Percentiles rank a stretch among this genome's conserved stretches.
These are phyloP conservation scores for Trichosporon ovoides DNA, from an alignment of 1,284 basidiomycete genomes.

Conservation along the genomic window DNA sequence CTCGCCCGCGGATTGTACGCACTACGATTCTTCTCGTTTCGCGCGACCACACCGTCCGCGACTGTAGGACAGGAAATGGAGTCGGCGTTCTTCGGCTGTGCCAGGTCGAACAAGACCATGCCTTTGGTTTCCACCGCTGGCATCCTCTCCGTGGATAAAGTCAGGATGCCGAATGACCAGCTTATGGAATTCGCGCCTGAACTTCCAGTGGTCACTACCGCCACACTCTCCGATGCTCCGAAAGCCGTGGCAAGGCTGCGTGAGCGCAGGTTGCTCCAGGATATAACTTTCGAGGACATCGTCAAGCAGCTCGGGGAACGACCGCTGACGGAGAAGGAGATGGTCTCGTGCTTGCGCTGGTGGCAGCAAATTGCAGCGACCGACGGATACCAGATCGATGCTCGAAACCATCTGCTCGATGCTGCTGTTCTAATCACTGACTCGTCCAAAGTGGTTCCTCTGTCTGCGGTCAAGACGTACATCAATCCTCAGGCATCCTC, in stretches of 20 bases:
- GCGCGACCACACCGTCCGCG: constrained; percentile 76
- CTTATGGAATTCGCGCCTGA: constrained; percentile 74
- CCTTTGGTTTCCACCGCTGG: constrained; percentile 77
- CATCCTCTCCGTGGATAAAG: constrained; percentile 62
- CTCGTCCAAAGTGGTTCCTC: constrained; percentile 57
- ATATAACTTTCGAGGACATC: constrained; percentile 82
- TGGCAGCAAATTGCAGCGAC: constrained; percentile 63
- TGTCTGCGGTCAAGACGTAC: constrained; percentile 66
- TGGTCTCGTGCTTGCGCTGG: constrained; percentile 81
- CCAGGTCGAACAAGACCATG: constrained; percentile 52
- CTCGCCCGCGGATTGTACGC: constrained; percentile 70
- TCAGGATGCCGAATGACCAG: constrained; percentile 71
- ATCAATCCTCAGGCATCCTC: constrained; percentile 62
- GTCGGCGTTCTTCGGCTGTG: constrained; percentile 72
- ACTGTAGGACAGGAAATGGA: constrained; percentile 77
- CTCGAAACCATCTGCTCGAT: constrained; percentile 61
- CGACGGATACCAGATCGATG: constrained; percentile 50
- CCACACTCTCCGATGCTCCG: constrained; percentile 61
- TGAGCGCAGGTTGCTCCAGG: constrained; percentile 64
- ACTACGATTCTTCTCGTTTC: constrained; percentile 83
- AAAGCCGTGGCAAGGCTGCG: constrained; percentile 64
- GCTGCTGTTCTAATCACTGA: constrained; percentile 60
- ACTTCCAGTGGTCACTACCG: constrained; percentile 68
- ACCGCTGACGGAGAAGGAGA: constrained; percentile 69
- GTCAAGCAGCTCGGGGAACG: constrained; percentile 69